Conservation (phyloP, 2,329 filamentous ascomycete species). For the Fusarium multiceps region DNA sequence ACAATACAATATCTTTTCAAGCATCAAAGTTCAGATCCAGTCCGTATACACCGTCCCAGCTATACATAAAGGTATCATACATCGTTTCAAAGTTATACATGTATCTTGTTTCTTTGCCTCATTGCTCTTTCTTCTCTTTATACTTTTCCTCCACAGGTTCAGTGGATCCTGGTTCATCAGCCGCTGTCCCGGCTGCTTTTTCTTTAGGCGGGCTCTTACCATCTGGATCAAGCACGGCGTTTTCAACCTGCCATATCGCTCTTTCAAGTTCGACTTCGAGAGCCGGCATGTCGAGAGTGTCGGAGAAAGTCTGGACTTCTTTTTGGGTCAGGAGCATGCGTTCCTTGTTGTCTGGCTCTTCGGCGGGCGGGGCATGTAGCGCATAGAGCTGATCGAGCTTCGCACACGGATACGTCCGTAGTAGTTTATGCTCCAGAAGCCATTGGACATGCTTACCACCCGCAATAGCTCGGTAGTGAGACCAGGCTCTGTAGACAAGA, state of each 20-base stretch:
- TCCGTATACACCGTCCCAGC: slow-evolving; percentile 25
- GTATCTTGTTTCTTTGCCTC: slow-evolving; percentile 18
- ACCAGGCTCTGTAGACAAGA: slow-evolving; percentile 89
- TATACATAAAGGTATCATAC: slow-evolving; percentile 42
- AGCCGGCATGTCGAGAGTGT: slow-evolving; percentile 74
- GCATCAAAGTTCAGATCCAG: slow-evolving; percentile 1
- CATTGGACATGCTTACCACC: slow-evolving; percentile 89
- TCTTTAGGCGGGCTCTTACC: slow-evolving; percentile 20
- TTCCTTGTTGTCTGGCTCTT: slow-evolving; percentile 45
- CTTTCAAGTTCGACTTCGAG: slow-evolving; percentile 79
- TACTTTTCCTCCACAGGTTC: slow-evolving; percentile 29
- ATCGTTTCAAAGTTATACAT: slow-evolving; percentile 32
- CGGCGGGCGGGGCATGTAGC: slow-evolving; percentile 52
- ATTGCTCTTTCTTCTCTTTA: slow-evolving; percentile 36
- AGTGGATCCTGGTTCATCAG: slow-evolving; percentile 24
- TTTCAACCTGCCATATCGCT: slow-evolving; percentile 79
- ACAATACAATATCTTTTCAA: slow-evolving; percentile 12
- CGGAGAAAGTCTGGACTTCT: slow-evolving; percentile 68
- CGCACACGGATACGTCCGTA: slow-evolving; percentile 73
- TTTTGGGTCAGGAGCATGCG: slow-evolving; percentile 60
- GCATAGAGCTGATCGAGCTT: slow-evolving; percentile 80
- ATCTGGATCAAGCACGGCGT: slow-evolving; percentile 56
- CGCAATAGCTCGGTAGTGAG: slow-evolving; percentile 86
- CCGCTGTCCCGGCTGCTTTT: slow-evolving; percentile 26
- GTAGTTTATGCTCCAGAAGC: slow-evolving; percentile 77